phyloP scores from a whole-genome alignment of 305 asterid species.

The Solanum chacoense region DNA sequence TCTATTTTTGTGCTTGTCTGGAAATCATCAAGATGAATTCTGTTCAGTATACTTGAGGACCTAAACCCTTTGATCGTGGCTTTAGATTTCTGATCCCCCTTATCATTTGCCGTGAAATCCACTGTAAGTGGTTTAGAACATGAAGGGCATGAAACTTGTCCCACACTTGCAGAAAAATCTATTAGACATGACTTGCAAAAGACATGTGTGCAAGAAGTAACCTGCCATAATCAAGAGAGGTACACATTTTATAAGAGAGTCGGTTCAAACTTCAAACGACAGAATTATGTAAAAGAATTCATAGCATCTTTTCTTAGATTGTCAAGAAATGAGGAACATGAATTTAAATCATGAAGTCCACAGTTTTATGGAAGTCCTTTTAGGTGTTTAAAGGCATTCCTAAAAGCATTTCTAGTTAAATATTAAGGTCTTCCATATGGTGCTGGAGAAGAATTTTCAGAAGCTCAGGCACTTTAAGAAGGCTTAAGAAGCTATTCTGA shows the following conservation, averaged over 20 bases:
- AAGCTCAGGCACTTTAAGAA: background rate
- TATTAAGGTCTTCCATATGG: background rate
- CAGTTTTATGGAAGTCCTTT: background rate
- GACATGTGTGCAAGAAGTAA: slow-evolving; percentile 64
- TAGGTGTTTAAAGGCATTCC: background rate
- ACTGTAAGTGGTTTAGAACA: slow-evolving; percentile 84
- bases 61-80: slow-evolving; percentile 67
- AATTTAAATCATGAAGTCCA: background rate
- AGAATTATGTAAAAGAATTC: background rate
- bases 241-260: slow-evolving; percentile 1
- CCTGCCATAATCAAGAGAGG: slow-evolving; percentile 29
- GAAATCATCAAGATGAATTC: slow-evolving; percentile 63
- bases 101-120: slow-evolving; percentile 46
- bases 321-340: background rate
- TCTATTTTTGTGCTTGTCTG: slow-evolving; percentile 95
- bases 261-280: background rate
- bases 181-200: slow-evolving; percentile 87
- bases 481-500: background rate
- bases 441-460: background rate
- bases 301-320: background rate
- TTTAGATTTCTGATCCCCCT: slow-evolving; percentile 38
- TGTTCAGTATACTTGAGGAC: slow-evolving; percentile 74
- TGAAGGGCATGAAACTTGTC: slow-evolving; percentile 70
- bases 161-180: slow-evolving; percentile 53
- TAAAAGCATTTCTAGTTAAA: background rate